Evolutionary conservation across 164 flowering plant species (phyloP).

Genomic region (Chloranthus sessilifolius): DNA sequence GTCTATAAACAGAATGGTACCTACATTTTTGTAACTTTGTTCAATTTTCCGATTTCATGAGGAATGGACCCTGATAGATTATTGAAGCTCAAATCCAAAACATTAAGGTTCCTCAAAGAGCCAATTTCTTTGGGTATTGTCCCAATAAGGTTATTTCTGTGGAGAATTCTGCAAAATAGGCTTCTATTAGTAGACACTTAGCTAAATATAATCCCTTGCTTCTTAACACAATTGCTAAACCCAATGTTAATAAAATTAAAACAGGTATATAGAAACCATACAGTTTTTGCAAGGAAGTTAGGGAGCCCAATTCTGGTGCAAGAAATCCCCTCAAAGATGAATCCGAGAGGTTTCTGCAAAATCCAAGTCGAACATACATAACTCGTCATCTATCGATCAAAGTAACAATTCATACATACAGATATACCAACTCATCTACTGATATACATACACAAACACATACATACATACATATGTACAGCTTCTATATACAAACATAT

Average conservation of each 20-base stretch:
- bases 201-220: too few species aligned
- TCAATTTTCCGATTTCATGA: slow-evolving; percentile 58
- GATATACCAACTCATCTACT: too few species aligned
- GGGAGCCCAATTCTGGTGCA: slow-evolving; percentile 61
- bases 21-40: slow-evolving; percentile 52
- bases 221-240: too few species aligned
- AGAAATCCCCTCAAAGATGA: slow-evolving; percentile 61
- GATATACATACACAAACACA: not conserved
- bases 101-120: slow-evolving; percentile 49
- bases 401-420: too few species aligned
- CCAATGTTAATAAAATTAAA: too few species aligned
- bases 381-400: too few species aligned
- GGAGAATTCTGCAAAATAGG: slow-evolving; percentile 50
- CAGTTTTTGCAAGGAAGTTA: slow-evolving; percentile 66
- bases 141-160: slow-evolving; percentile 68
- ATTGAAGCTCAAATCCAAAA: slow-evolving; percentile 82
- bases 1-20: slow-evolving; percentile 6
- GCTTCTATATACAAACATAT: too few species aligned
- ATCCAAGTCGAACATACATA: slow-evolving; percentile 10
- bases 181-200: too few species aligned
- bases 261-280: slow-evolving; percentile 36
- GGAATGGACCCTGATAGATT: slow-evolving; percentile 82
- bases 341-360: slow-evolving; percentile 69
- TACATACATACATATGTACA: not conserved
- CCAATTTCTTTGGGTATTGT: slow-evolving; percentile 75